phyloP scores from a whole-genome alignment of 2,329 filamentous ascomycete genomes.

The Beauveria medogensis region DNA sequence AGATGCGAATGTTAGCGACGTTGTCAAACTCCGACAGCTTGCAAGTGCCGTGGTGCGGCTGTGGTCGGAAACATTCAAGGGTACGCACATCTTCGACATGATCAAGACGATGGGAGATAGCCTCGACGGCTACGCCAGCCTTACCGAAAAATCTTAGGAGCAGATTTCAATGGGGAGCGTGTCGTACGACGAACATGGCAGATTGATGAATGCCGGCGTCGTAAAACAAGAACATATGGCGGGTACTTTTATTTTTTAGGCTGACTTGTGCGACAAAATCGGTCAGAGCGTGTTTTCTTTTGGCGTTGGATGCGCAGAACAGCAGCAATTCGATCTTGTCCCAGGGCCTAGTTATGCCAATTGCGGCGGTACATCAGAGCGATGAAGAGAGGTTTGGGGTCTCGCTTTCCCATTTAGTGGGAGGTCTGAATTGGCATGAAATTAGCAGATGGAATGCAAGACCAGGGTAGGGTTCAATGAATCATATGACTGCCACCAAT shows the following conservation, averaged over 20 bases:
- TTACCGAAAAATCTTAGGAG: conserved; percentile 39
- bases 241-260: not conserved
- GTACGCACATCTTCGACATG: conserved; percentile 52
- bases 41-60: conserved; percentile 50
- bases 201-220: not conserved
- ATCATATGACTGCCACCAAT: not conserved
- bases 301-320: not conserved
- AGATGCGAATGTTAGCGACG: conserved; percentile 39
- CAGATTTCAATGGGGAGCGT: not conserved
- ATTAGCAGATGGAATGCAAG: not conserved
- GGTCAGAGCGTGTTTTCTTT: not conserved
- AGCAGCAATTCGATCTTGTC: not conserved
- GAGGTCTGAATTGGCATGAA: not conserved
- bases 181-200: not conserved
- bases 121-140: conserved; percentile 48
- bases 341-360: not conserved
- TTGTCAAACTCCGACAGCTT: conserved; percentile 44
- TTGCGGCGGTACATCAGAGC: not conserved
- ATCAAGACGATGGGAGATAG: conserved; percentile 50
- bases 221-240: not conserved
- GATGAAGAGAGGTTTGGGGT: too few relatives aligned
- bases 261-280: not conserved
- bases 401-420: too few relatives aligned
- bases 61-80: conserved; percentile 56
- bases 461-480: too few relatives aligned